These are phyloP conservation scores for Dactylellina haptotyla DNA, from an alignment of 2,329 filamentous ascomycete genomes.

Conservation along the genomic window DNA sequence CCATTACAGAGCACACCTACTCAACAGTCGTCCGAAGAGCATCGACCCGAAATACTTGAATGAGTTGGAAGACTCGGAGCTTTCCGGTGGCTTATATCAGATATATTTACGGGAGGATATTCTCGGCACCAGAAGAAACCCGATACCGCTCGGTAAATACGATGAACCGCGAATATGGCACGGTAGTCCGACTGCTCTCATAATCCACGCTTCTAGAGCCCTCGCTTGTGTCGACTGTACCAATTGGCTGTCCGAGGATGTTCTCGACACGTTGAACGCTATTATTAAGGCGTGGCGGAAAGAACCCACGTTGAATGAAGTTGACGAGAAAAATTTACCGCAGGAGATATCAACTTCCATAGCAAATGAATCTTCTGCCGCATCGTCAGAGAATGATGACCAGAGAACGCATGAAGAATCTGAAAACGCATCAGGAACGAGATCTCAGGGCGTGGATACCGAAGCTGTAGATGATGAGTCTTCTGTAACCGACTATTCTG, in stretches of 20 bases:
- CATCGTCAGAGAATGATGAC: no score
- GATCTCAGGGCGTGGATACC: not conserved
- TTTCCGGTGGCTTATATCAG: slow-evolving; percentile 12
- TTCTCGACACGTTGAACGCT: not conserved
- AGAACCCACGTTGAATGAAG: no score
- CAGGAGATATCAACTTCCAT: no score
- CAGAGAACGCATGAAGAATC: not conserved
- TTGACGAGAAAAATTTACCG: no score
- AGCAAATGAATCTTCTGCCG: no score
- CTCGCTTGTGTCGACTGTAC: slow-evolving; percentile 7
- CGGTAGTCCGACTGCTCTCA: slow-evolving; percentile 17
- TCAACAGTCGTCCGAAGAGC: slow-evolving; percentile 4
- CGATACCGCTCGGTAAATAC: slow-evolving; percentile 7
- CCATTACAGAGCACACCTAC: slow-evolving; percentile 7
- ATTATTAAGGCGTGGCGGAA: slow-evolving; percentile 13
- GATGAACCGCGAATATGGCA: slow-evolving; percentile 25
- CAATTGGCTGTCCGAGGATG: slow-evolving; percentile 12
- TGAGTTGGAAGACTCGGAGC: slow-evolving; percentile 3
- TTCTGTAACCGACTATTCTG: not conserved
- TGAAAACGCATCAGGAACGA: not conserved
- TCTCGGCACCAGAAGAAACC: not conserved
- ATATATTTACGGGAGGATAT: slow-evolving; percentile 18
- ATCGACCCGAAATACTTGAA: slow-evolving; percentile 7
- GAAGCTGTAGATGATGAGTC: not conserved
- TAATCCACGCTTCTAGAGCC: slow-evolving; percentile 10